These are phyloP conservation scores for Solanum habrochaites DNA, from an alignment of 257 asterid species.

Conservation along the genomic window DNA sequence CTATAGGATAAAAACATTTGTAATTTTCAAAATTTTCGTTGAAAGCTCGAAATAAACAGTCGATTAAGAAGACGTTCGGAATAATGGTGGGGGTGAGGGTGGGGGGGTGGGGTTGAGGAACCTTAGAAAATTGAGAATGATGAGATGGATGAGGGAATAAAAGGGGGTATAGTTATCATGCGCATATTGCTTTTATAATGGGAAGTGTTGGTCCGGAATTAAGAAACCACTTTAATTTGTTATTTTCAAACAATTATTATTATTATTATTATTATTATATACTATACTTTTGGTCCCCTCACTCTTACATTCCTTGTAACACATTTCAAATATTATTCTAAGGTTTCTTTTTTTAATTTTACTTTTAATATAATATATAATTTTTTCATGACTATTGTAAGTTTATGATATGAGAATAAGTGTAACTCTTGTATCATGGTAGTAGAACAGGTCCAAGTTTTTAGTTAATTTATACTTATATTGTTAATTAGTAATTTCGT, in stretches of 20 bases:
- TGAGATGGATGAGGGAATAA: background rate
- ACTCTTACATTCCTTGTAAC: background rate
- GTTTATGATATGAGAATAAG: background rate
- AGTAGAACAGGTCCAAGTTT: background rate
- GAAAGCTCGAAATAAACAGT: rapidly evolving
- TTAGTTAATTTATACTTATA: background rate
- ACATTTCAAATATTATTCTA: background rate
- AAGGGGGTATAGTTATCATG: slow-evolving; percentile 14
- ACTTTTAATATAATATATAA: background rate
- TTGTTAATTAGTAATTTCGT: background rate
- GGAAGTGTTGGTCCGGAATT: slow-evolving; percentile 46
- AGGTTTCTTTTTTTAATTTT: background rate
- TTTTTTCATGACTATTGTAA: background rate
- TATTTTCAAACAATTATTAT: slow-evolving; percentile 6
- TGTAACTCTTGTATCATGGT: background rate
- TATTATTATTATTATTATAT: background rate
- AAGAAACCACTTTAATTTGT: slow-evolving; percentile 30
- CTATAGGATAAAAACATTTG: background rate
- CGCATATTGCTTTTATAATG: slow-evolving; percentile 17
- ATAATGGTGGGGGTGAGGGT: background rate
- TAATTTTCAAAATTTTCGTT: background rate
- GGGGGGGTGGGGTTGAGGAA: background rate
- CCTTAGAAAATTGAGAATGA: background rate
- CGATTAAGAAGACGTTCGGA: background rate
- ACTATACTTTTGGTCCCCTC: background rate